phyloP scores from a whole-genome alignment of 2,329 filamentous ascomycete species.

The Talaromyces sp. region DNA sequence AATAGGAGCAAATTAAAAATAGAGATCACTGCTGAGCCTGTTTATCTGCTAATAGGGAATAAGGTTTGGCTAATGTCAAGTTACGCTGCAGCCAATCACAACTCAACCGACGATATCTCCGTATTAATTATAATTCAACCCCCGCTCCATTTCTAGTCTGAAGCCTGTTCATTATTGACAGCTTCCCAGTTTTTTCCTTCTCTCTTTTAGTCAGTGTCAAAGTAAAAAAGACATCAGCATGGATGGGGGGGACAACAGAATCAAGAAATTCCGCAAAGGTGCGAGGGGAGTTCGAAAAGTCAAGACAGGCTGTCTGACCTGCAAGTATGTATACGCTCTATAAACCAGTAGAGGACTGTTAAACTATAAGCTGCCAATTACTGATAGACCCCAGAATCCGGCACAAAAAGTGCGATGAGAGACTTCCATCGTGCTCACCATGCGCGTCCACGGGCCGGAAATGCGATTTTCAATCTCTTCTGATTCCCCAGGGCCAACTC shows the following conservation, averaged over 20 bases:
- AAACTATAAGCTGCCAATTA: neutral
- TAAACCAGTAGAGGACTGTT: too few relatives aligned
- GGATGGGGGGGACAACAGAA: neutral
- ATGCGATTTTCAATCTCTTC: neutral
- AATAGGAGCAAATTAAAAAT: neutral
- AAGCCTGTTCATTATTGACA: neutral
- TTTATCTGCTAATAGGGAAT: neutral
- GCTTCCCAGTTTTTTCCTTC: neutral
- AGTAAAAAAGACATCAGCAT: neutral
- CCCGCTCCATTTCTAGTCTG: neutral
- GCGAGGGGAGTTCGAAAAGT: slow-evolving; percentile 1
- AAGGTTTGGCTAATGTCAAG: neutral
- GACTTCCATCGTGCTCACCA: slow-evolving; percentile 1
- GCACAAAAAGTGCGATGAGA: slow-evolving; percentile 10
- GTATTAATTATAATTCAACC: neutral
- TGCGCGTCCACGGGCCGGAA: slow-evolving; percentile 4
- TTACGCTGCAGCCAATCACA: neutral
- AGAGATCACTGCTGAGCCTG: neutral
- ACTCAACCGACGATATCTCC: neutral
- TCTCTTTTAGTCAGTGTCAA: neutral
- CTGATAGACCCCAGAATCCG: slow-evolving; percentile 1
- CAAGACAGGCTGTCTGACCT: slow-evolving; percentile 4
- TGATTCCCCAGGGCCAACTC: neutral
- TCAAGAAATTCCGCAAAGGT: neutral
- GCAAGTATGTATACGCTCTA: slow-evolving; percentile 1